Evolutionary conservation across 2,329 filamentous ascomycete species (phyloP).

Genomic region (Colletotrichum camelliae): DNA sequence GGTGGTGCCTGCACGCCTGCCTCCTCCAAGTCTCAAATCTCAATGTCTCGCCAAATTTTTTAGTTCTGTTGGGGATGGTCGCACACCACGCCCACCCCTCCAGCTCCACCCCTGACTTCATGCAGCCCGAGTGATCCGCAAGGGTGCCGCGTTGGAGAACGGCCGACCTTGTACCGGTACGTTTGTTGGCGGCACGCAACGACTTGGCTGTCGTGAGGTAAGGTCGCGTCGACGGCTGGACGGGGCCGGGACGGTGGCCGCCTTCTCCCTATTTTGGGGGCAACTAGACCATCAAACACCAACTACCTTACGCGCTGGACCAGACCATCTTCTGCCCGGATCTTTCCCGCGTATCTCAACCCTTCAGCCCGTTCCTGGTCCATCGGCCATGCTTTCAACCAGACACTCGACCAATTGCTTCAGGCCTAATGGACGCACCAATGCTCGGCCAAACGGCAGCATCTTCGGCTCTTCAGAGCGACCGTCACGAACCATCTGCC

Average conservation of each 20-base stretch:
- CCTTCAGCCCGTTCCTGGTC: neutral
- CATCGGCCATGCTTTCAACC: neutral
- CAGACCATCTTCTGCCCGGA: neutral
- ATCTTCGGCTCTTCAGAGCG: conserved; percentile 5
- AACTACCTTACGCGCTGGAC: neutral
- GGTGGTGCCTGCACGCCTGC: neutral
- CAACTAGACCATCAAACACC: neutral
- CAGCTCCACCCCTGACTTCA: conserved; percentile 20
- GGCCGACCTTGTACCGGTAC: conserved; percentile 29
- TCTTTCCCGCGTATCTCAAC: conserved; percentile 11
- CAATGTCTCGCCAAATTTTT: conserved; percentile 30
- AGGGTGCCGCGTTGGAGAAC: conserved; percentile 22
- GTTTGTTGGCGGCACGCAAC: conserved; percentile 5
- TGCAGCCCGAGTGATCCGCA: conserved; percentile 22
- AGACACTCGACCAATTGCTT: neutral
- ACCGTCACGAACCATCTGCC: neutral
- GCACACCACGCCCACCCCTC: conserved; percentile 18
- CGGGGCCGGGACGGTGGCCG: neutral
- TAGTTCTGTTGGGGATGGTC: conserved; percentile 49
- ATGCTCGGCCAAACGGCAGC: conserved; percentile 20
- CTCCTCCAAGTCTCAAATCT: conserved; percentile 18
- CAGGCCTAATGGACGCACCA: neutral
- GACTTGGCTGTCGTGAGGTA: neutral
- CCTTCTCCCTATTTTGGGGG: neutral
- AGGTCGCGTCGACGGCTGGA: neutral